phyloP scores from a whole-genome alignment of 83 land plant genomes.

The Thuja plicata region DNA sequence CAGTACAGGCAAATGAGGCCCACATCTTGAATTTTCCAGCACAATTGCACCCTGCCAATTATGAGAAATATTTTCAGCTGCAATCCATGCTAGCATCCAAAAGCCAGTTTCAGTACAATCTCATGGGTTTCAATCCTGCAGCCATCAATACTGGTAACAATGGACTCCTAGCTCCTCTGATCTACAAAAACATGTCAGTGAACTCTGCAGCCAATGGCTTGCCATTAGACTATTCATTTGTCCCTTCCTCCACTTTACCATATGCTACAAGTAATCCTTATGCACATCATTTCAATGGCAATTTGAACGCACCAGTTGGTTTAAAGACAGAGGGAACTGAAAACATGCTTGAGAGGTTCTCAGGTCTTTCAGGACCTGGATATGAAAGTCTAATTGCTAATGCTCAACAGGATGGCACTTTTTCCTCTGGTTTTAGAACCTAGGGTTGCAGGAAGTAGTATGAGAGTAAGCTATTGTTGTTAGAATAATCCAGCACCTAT shows the following conservation, averaged over 20 bases:
- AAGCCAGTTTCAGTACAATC: not conserved
- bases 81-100: not conserved
- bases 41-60: not conserved
- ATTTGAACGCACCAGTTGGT: not conserved
- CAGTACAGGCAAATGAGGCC: not conserved
- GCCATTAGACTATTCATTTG: not conserved
- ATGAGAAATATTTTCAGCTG: not conserved
- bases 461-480: too few relatives aligned
- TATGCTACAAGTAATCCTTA: not conserved
- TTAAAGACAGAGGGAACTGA: not conserved
- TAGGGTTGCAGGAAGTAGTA: not conserved
- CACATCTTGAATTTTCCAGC: not conserved
- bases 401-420: not conserved
- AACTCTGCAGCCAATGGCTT: not conserved
- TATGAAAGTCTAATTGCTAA: not conserved
- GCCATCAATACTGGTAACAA: not conserved
- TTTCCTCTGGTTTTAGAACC: not conserved
- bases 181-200: not conserved
- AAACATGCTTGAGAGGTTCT: not conserved
- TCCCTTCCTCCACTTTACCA: not conserved
- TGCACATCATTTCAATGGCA: not conserved
- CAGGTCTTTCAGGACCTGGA: not conserved
- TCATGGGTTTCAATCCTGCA: not conserved
- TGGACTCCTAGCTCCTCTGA: not conserved
- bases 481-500: too few relatives aligned